Percentiles rank a stretch among this genome's conserved stretches.
These are phyloP conservation scores for thale cress (Arabidopsis thaliana) DNA, from an alignment of 345 rosid species.

Conservation along the genomic window TAIR10.1 NC_003075.7:14176001-14176500, in stretches of 20 bases:
- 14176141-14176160: conserved; percentile 33
- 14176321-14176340: conserved; percentile 23
- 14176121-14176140: conserved; percentile 24
- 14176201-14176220: conserved; percentile 97
- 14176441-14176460: conserved; percentile 98
- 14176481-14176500: conserved; percentile 80
- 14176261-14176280: conserved; percentile 95
- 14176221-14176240: conserved; percentile 88
- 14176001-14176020: conserved; percentile 12
- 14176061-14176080: conserved; percentile 95
- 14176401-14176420: conserved; percentile 98
- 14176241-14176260: conserved; percentile 89
- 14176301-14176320: conserved; percentile 45
- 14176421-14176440: conserved; percentile 95
- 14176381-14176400: conserved; percentile 42
- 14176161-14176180: conserved; percentile 88
- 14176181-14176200: conserved; percentile 97
- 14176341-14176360: neutral
- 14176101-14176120: conserved; percentile 23
- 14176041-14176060: conserved; percentile 96
- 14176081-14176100: conserved; percentile 69
- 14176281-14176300: conserved; percentile 99
- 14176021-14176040: conserved; percentile 31
- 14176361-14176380: conserved; percentile 12
- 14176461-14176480: conserved; percentile 86